phyloP scores from a whole-genome alignment of 768 basidiomycete species.

The Strobilomyces confusus region DNA sequence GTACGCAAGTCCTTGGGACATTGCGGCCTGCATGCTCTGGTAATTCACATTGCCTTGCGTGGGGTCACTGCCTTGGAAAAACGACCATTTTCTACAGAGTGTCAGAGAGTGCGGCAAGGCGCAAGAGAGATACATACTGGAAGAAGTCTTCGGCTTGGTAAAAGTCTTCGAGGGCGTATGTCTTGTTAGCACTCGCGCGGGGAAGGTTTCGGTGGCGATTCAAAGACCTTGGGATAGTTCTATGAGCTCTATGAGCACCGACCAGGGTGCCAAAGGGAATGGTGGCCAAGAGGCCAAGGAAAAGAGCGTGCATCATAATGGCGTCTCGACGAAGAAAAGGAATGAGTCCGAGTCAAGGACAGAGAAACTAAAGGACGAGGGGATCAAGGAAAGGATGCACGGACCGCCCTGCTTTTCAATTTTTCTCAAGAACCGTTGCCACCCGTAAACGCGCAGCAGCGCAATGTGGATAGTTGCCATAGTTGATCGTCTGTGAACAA shows the following conservation, averaged over 20 bases:
- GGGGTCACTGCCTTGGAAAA: conserved; percentile 61
- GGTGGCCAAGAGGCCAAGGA: conserved; percentile 29
- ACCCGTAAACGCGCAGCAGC: not conserved
- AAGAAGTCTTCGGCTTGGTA: conserved; percentile 56
- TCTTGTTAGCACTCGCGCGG: conserved; percentile 22
- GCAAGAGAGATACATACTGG: conserved; percentile 38
- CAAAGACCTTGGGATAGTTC: conserved; percentile 17
- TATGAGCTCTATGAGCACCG: conserved; percentile 31
- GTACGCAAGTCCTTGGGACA: conserved; percentile 52
- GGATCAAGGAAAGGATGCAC: not conserved
- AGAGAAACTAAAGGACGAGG: not conserved
- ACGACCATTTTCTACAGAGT: conserved; percentile 58
- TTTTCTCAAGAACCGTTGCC: not conserved
- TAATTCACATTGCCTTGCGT: conserved; percentile 70
- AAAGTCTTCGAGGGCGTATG: conserved; percentile 37
- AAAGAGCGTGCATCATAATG: conserved; percentile 31
- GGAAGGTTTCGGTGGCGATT: conserved; percentile 26
- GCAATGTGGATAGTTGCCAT: not conserved
- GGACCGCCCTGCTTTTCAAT: not conserved
- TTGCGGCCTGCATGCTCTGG: conserved; percentile 44
- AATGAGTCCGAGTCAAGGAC: conserved; percentile 1
- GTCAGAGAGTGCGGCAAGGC: not conserved
- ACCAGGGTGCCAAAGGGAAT: conserved; percentile 36
- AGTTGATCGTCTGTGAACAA: not conserved
- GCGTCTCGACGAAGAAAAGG: conserved; percentile 7